These are phyloP conservation scores for Enterocytospora artemiae DNA, from an alignment of 371 early-diverging fungal genomes.

Conservation along the genomic window DNA sequence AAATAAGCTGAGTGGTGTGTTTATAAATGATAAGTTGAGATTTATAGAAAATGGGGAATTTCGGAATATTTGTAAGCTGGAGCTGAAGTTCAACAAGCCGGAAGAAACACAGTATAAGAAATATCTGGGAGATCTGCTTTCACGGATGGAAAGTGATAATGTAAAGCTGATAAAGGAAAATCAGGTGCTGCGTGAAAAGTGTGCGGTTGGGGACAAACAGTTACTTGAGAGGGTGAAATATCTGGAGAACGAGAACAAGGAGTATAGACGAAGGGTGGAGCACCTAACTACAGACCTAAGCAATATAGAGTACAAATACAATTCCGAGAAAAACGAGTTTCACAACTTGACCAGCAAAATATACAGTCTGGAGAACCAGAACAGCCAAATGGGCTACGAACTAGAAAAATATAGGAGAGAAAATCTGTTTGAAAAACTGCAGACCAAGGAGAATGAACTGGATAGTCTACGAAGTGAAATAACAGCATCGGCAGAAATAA, in stretches of 20 bases:
- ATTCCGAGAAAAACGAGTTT: conserved; percentile 8
- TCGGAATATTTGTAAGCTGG: conserved; percentile 56
- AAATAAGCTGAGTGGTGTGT: conserved; percentile 31
- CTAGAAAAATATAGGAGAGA: conserved; percentile 32
- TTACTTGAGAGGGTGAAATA: conserved; percentile 23
- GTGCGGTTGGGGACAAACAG: conserved; percentile 18
- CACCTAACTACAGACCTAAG: conserved; percentile 22
- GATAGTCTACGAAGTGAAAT: conserved; percentile 46
- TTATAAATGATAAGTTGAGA: conserved; percentile 30
- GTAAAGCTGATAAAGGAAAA: conserved; percentile 54
- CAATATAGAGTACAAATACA: conserved; percentile 13
- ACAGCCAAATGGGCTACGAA: conserved; percentile 30
- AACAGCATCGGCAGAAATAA: conserved; percentile 50
- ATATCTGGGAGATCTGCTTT: conserved; percentile 53
- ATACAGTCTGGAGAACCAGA: conserved; percentile 38
- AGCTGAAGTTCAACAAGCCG: conserved; percentile 52
- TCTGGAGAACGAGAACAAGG: conserved; percentile 27
- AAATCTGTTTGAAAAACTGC: conserved; percentile 22
- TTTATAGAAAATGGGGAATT: conserved; percentile 57
- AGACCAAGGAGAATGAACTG: conserved; percentile 32
- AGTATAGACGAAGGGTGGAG: conserved; percentile 26
- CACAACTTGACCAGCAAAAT: conserved; percentile 22
- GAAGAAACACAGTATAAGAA: conserved; percentile 51
- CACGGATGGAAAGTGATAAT: conserved; percentile 49
- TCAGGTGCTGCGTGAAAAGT: conserved; percentile 43